Base-by-base conservation (phyloP, 2,329 filamentous ascomycete species). In the Xylariaceae sp. region DNA sequence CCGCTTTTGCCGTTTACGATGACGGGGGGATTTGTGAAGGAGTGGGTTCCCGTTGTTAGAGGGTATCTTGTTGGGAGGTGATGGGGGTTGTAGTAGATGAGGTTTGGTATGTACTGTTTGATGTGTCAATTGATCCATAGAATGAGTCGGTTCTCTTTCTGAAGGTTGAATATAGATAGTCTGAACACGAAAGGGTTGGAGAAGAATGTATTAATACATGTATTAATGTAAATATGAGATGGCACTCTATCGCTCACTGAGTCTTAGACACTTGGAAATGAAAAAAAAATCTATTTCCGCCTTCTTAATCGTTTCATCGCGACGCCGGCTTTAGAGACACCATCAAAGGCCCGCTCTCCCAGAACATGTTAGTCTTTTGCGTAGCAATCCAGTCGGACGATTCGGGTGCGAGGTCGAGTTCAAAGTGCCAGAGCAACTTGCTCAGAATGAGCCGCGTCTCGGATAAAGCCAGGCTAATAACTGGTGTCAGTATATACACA, bases 361-460 rank as follows among this genome's bases (percentile, higher is more conserved):
- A 44, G 19, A 44, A 44, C 41, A 30, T 27, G 41, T 27, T 27
- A 7, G 41, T 44, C 29, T 44, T 44, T 30, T 44, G 41, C 41
- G 9, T 19, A 12, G 29, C 41, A 11, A 27, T 11, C 41, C 41
- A 44, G 41, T 44, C 9, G 2, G 1, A 7, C 41, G 41, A 44
- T 19, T 44, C 41, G 19, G 41, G 41, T 11, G 47, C 47, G 31
- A 51, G 6, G 12, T 39, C 41, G n/a, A 51, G 4, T 12, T 41
- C 34, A 37, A 51, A 51, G 50, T 51, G 42, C 50, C 50, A 51
- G 31, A 51, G 5, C 27, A 51, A 39, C 40, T 32, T 39, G 40
- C 37, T 31, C 6, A 51, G 32, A 45, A 51, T 39, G 26, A 51
- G 30, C n/a, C 47, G 32, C n/a, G n/a, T 9, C 27, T 49, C 47